Percentiles rank a stretch among this genome's conserved stretches.
Evolutionary conservation across 768 basidiomycete species (phyloP).

Genomic region (Leucocoprinus leucothites): DNA sequence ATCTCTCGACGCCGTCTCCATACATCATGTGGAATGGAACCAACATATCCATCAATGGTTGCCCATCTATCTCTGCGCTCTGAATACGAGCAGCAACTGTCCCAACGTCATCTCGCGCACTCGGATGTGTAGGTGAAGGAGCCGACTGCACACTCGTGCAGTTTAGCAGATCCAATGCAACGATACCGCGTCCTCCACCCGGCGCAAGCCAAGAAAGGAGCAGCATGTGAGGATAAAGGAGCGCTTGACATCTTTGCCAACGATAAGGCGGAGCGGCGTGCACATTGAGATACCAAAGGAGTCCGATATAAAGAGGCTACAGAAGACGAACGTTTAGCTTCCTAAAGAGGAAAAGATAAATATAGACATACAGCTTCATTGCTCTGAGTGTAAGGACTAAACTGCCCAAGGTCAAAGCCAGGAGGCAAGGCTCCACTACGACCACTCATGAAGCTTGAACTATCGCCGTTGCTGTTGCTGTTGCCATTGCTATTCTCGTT

Average conservation of each 20-base stretch:
- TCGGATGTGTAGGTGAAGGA: constrained; percentile 77
- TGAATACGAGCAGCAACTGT: constrained; percentile 75
- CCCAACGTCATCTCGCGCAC: constrained; percentile 82
- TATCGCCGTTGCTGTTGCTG: constrained; percentile 20
- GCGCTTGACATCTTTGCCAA: constrained; percentile 81
- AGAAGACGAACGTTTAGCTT: constrained; percentile 18
- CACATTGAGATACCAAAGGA: constrained; percentile 91
- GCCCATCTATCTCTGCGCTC: constrained; percentile 41
- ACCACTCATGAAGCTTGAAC: constrained; percentile 27
- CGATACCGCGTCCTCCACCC: constrained; percentile 79
- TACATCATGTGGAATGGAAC: constrained; percentile 93
- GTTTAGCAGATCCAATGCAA: constrained; percentile 83
- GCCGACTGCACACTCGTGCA: constrained; percentile 84
- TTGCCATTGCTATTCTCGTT: constrained; percentile 19
- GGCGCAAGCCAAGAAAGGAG: constrained; percentile 86
- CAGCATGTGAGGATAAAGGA: constrained; percentile 81
- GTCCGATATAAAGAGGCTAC: constrained; percentile 85
- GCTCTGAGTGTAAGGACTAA: constrained; percentile 46
- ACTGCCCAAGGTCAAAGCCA: constrained; percentile 41
- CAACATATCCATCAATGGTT: constrained; percentile 63
- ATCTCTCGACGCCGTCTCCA: constrained; percentile 81
- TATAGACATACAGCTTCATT: constrained; percentile 41
- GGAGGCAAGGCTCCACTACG: constrained; percentile 35
- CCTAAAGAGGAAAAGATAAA: constrained; percentile 12
- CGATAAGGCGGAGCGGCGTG: constrained; percentile 75